phyloP scores from a whole-genome alignment of 805 yeast genomes.

The Lachancea kluyveri region DNA sequence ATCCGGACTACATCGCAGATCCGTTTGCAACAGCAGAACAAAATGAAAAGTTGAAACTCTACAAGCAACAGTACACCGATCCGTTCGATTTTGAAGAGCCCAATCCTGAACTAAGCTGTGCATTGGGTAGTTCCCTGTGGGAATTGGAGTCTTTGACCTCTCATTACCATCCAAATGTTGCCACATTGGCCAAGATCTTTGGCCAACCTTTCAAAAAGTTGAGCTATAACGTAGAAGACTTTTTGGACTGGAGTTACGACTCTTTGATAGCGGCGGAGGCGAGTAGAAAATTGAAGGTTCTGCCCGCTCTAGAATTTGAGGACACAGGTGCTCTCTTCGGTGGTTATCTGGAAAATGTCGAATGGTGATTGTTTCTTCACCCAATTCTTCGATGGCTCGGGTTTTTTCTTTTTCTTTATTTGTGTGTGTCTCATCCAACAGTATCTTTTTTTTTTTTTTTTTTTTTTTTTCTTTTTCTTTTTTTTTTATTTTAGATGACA shows the following conservation, averaged over 20 bases:
- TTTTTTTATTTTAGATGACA: too few relatives aligned
- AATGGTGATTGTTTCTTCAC: conserved; percentile 20
- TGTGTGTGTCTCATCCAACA: too few relatives aligned
- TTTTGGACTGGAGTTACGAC: conserved; percentile 83
- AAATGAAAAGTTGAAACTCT: conserved; percentile 19
- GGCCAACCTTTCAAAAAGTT: conserved; percentile 86
- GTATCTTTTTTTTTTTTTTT: too few relatives aligned
- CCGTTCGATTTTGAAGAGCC: conserved; percentile 57
- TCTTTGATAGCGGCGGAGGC: conserved; percentile 58
- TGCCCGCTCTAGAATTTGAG: conserved; percentile 76
- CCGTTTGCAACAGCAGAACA: conserved; percentile 24
- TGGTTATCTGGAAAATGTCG: conserved; percentile 17
- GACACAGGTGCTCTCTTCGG: conserved; percentile 16
- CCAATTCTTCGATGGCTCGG: too few relatives aligned
- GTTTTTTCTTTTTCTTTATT: too few relatives aligned
- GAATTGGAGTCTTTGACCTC: conserved; percentile 72
- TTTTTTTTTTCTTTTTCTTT: too few relatives aligned
- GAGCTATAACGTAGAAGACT: conserved; percentile 86
- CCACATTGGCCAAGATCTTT: conserved; percentile 82
- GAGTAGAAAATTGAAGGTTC: conserved; percentile 57
- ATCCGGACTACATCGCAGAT: conserved; percentile 26
- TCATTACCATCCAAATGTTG: conserved; percentile 94
- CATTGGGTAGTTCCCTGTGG: conserved; percentile 86
- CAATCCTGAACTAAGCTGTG: conserved; percentile 76
- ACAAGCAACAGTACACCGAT: conserved; percentile 40